Base-by-base conservation (phyloP, 1,284 basidiomycete species). In the Malassezia brasiliensis region DNA sequence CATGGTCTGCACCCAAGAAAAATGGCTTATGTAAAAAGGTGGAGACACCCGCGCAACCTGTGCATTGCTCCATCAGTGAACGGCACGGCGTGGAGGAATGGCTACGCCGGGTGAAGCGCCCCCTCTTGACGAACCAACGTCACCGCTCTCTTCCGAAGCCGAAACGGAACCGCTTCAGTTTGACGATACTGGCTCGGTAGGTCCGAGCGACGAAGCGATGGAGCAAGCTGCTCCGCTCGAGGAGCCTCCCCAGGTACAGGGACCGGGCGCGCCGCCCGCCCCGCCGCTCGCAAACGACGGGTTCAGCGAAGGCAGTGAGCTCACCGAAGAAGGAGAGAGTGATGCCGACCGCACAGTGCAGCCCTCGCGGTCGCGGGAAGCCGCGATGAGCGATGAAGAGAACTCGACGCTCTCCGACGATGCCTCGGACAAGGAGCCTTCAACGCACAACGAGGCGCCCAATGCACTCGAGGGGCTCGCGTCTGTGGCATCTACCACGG, bases 81-180 rank as follows among this genome's bases (percentile, higher is more conserved):
- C 45, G 45, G 35, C 22, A 47, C 45, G 45, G 15, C 20, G 42
- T 45, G 42, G 42, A 45, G 45, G 35, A 47, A 47, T 47, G 45
- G 45, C 45, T 35, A 14, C 20, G 22, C 12, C 30, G 31, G 32
- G 35, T 7, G 45, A 34, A 32, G 45, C 10, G 31, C 20, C 31
- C 11, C 11, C 20, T n/a, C 22, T 10, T 9, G 22, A 32, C 20
- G 42, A 56, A 32, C 37, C 35, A 30, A 39, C 53, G 5, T 53
- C 46, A 19, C 44, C 44, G 22, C 40, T 56, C 15, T 39, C 55
- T 17, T 72, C 69, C 15, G 66, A 68, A 59, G 67, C 69, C 15
- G 69, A 72, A 30, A 72, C 69, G 6, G 69, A 68, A 41, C 69
- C 67, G 12, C 58, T 72, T 3, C 63, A 68, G 15, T 69, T 64